These are phyloP conservation scores for Globisporangium carolinianum DNA, from an alignment of 352 stramenopile genomes.

Conservation along the genomic window DNA sequence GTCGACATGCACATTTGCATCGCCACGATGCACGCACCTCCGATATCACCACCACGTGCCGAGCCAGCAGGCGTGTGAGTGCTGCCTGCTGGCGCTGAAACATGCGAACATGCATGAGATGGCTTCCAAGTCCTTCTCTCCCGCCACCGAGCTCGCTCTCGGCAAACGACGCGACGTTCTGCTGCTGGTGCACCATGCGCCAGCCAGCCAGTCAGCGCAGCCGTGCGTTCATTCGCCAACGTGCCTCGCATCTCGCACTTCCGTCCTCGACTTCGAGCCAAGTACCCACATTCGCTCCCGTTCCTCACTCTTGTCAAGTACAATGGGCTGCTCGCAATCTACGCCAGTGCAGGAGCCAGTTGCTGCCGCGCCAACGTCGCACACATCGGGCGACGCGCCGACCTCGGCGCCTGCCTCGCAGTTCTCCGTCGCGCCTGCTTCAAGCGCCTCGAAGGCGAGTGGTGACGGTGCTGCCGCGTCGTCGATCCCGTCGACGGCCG, in stretches of 20 bases:
- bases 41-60: no score
- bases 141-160: no score
- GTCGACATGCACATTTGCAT: no score
- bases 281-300: slow-evolving; percentile 1
- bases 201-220: neutral
- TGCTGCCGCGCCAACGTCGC: slow-evolving; percentile 16
- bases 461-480: neutral
- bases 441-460: slow-evolving; percentile 1
- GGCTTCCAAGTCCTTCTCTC: no score
- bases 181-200: neutral
- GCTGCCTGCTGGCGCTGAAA: no score
- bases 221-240: slow-evolving; percentile 2
- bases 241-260: neutral
- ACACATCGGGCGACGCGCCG: slow-evolving; percentile 6
- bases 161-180: no score
- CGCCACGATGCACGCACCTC: no score
- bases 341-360: slow-evolving; percentile 38
- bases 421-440: slow-evolving; percentile 7
- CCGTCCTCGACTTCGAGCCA: slow-evolving; percentile 5
- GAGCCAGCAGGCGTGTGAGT: no score
- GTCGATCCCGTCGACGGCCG: neutral
- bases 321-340: slow-evolving; percentile 75
- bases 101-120: no score
- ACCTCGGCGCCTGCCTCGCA: slow-evolving; percentile 12
- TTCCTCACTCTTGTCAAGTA: slow-evolving; percentile 10